These are phyloP conservation scores for Suhomyces pyralidae DNA, from an alignment of 805 yeast species.

Conservation along the genomic window DNA sequence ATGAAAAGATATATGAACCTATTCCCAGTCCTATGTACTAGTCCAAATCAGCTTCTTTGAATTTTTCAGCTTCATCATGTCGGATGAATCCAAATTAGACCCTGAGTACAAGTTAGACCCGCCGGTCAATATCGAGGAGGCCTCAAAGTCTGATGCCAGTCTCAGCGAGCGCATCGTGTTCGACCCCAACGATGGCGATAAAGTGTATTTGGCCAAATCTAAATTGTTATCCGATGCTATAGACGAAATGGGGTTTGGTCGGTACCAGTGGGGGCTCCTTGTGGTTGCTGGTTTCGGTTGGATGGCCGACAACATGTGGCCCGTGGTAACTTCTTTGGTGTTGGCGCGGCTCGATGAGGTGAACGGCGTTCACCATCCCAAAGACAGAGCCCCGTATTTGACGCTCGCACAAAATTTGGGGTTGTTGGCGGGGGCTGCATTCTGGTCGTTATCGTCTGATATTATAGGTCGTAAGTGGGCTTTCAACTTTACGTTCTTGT, in stretches of 20 bases:
- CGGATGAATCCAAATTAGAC: background rate
- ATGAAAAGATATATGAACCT: background rate
- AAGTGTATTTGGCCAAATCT: constrained; percentile 12
- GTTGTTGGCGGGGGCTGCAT: constrained; percentile 20
- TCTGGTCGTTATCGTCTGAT: constrained; percentile 23
- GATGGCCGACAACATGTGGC: constrained; percentile 41
- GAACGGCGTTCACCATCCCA: constrained; percentile 37
- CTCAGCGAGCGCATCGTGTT: constrained; percentile 4
- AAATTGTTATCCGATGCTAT: constrained; percentile 39
- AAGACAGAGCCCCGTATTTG: constrained; percentile 31
- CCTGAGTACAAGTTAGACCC: background rate
- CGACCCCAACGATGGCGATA: constrained; percentile 8
- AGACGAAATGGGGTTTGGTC: constrained; percentile 35
- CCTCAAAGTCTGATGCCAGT: background rate
- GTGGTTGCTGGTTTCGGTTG: constrained; percentile 30
- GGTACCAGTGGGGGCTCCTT: constrained; percentile 22
- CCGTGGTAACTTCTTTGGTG: constrained; percentile 33
- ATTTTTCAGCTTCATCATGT: background rate
- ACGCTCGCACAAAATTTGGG: constrained; percentile 37
- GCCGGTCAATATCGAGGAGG: background rate
- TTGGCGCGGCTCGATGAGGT: constrained; percentile 28
- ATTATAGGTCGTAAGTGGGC: constrained; percentile 27
- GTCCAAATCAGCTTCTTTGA: background rate
- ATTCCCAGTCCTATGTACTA: background rate
- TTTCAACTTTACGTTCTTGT: constrained; percentile 22